Evolutionary conservation across 148 eudicot species (phyloP).

Genomic region (Persicaria maculosa): DNA sequence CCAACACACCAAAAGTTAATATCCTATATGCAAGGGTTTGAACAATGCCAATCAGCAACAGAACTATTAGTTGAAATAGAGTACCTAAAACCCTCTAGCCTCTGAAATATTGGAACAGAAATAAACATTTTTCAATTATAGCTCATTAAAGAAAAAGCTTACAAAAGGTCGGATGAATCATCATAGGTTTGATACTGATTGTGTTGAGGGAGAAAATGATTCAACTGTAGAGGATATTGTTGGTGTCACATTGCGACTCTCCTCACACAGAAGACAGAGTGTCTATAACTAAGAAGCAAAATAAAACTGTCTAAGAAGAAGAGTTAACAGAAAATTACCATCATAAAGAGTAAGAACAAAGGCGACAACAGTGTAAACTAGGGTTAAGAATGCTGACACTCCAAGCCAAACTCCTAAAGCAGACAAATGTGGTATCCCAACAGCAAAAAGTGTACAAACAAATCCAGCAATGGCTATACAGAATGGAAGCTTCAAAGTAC

Average conservation of each 20-base stretch:
- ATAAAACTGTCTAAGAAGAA: neutral
- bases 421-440: constrained; percentile 76
- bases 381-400: constrained; percentile 67
- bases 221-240: neutral
- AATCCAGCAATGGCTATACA: constrained; percentile 69
- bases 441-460: constrained; percentile 73
- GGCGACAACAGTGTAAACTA: constrained; percentile 63
- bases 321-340: constrained; percentile 38
- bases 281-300: neutral
- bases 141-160: neutral
- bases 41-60: neutral
- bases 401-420: constrained; percentile 84
- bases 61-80: neutral
- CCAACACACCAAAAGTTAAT: neutral
- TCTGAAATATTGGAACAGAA: neutral
- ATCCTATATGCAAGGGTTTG: neutral
- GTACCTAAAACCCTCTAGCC: neutral
- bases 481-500: constrained; percentile 69
- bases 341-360: constrained; percentile 56
- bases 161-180: neutral
- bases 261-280: neutral
- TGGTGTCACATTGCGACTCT: neutral
- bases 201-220: neutral
- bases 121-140: neutral
- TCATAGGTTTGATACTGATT: neutral